These are phyloP conservation scores for Candida pseudoglaebosa DNA, from an alignment of 805 yeast species.

Conservation along the genomic window DNA sequence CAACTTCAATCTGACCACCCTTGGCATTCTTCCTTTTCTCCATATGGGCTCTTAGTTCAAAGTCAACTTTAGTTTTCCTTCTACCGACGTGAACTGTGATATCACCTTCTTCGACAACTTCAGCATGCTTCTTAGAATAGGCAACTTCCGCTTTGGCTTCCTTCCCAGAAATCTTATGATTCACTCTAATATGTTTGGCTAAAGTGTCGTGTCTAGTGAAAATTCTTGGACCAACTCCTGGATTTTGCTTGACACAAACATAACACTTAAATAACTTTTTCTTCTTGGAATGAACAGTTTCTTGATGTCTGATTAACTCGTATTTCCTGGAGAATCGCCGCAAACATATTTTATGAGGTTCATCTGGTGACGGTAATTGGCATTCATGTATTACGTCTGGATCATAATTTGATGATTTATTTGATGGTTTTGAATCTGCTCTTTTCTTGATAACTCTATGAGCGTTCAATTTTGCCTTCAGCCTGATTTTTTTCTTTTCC, in stretches of 20 bases:
- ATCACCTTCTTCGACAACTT: conserved; percentile 46
- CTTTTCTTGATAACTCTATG: conserved; percentile 27
- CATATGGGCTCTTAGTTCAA: conserved; percentile 43
- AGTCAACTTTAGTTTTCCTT: conserved; percentile 43
- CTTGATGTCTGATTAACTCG: conserved; percentile 92
- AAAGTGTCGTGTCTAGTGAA: conserved; percentile 93
- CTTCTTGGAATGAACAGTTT: conserved; percentile 88
- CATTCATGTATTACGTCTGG: conserved; percentile 47
- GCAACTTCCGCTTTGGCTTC: conserved; percentile 48
- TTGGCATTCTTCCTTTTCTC: conserved; percentile 25
- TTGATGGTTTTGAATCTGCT: conserved; percentile 18
- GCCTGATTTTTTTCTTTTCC: conserved; percentile 17
- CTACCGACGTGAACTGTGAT: conserved; percentile 45
- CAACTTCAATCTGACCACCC: conserved; percentile 11
- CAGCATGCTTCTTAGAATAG: conserved; percentile 42
- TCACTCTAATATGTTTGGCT: conserved; percentile 73
- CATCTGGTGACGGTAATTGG: conserved; percentile 42
- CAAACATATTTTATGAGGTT: conserved; percentile 35
- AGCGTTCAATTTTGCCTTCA: conserved; percentile 22
- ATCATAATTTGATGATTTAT: conserved; percentile 41
- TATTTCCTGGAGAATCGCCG: conserved; percentile 60
- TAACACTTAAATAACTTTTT: conserved; percentile 83
- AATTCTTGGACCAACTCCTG: conserved; percentile 59
- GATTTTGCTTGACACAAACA: conserved; percentile 72
- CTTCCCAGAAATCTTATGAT: conserved; percentile 43